A percentile compares a stretch with the other conserved stretches of the same genome.
Evolutionary conservation across 2,329 filamentous ascomycete species (phyloP).

Genomic region (Macrophomina pseudophaseolina): DNA sequence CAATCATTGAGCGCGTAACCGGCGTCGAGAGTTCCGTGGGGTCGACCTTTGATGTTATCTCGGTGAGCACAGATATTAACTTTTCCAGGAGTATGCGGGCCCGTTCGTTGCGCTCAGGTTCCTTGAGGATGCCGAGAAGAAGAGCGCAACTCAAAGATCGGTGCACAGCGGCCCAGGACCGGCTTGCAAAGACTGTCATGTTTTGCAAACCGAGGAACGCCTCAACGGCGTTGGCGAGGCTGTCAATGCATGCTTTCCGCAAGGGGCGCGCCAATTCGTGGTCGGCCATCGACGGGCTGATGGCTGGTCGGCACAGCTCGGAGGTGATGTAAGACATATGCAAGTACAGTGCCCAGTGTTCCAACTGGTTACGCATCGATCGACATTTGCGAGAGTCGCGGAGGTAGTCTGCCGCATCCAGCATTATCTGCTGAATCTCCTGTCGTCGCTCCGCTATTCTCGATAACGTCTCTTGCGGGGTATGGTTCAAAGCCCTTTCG

Average conservation of each 20-base stretch:
- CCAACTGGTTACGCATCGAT: constrained; percentile 59
- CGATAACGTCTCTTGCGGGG: constrained; percentile 58
- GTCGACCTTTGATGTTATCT: constrained; percentile 54
- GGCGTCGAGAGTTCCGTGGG: constrained; percentile 55
- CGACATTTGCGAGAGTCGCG: constrained; percentile 58
- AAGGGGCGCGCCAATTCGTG: constrained; percentile 54
- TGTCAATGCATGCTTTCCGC: constrained; percentile 61
- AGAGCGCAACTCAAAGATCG: constrained; percentile 52
- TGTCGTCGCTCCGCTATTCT: constrained; percentile 63
- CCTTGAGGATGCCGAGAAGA: constrained; percentile 58
- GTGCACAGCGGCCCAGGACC: constrained; percentile 51
- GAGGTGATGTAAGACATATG: constrained; percentile 68
- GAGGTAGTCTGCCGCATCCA: constrained; percentile 63
- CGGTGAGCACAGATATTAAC: constrained; percentile 52
- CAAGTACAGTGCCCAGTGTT: constrained; percentile 65
- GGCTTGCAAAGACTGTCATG: constrained; percentile 52
- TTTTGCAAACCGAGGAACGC: constrained; percentile 65
- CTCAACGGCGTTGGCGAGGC: constrained; percentile 62
- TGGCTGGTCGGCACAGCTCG: constrained; percentile 65
- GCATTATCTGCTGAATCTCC: constrained; percentile 61
- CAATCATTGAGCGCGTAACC: constrained; percentile 53
- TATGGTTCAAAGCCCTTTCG: constrained; percentile 56
- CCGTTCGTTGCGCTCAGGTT: constrained; percentile 51
- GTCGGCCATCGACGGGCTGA: constrained; percentile 57
- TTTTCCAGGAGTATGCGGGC: constrained; percentile 52